These are phyloP conservation scores for Draba incana DNA, from an alignment of 345 rosid species.

Conservation along the genomic window DNA sequence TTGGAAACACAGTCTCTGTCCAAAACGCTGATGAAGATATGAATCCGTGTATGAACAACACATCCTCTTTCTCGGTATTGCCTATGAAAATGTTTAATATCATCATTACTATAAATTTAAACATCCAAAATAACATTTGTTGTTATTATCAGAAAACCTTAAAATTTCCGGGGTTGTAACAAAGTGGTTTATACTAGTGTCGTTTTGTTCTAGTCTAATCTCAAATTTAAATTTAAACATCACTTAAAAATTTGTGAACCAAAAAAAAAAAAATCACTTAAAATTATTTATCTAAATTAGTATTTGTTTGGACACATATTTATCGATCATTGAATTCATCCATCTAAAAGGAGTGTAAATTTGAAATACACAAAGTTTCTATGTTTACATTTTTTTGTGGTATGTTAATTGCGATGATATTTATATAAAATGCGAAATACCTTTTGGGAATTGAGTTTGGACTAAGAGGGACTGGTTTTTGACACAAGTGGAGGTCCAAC, in stretches of 20 bases:
- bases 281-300: neutral
- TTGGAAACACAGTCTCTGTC: slow-evolving; percentile 89
- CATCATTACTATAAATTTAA: neutral
- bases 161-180: no score
- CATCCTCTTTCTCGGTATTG: slow-evolving; percentile 55
- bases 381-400: neutral
- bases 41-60: slow-evolving; percentile 91
- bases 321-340: no score
- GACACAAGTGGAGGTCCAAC: slow-evolving; percentile 57
- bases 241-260: neutral
- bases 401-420: neutral
- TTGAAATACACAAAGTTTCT: no score
- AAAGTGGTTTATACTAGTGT: no score
- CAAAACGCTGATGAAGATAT: slow-evolving; percentile 90
- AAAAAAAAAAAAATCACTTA: neutral
- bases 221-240: no score
- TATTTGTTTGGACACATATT: no score
- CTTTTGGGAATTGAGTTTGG: slow-evolving; percentile 57
- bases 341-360: no score
- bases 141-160: neutral
- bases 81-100: slow-evolving; percentile 10
- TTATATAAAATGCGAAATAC: slow-evolving; percentile 32
- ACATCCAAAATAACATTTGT: neutral
- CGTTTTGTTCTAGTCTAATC: no score
- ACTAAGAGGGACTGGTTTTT: slow-evolving; percentile 67